phyloP scores from a whole-genome alignment of 768 basidiomycete genomes.

The Multifurca ochricompacta region DNA sequence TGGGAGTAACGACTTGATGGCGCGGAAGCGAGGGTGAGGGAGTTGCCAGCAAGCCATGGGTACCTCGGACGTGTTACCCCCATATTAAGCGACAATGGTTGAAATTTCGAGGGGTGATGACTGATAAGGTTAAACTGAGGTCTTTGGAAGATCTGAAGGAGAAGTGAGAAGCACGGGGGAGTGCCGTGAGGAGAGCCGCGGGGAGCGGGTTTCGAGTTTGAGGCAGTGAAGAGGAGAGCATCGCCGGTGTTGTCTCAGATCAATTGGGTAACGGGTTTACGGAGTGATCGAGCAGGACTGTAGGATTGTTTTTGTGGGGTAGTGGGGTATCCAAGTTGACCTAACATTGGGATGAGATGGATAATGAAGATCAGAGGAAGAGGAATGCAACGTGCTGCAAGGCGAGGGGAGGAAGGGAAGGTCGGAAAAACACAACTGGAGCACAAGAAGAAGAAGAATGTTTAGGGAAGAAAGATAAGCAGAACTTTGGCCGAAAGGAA shows the following conservation, averaged over 20 bases:
- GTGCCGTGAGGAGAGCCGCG: too few relatives aligned
- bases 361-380: too few relatives aligned
- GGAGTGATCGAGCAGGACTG: not conserved
- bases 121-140: slow-evolving; percentile 15
- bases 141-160: not conserved
- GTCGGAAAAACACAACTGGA: not conserved
- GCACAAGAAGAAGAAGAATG: not conserved
- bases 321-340: too few relatives aligned
- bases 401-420: not conserved
- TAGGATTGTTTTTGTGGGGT: too few relatives aligned
- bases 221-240: not conserved
- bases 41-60: slow-evolving; percentile 9
- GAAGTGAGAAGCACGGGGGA: not conserved
- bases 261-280: not conserved
- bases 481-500: not conserved
- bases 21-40: slow-evolving; percentile 1
- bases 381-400: not conserved
- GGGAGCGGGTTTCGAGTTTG: too few relatives aligned
- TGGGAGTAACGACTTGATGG: not conserved
- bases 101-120: slow-evolving; percentile 3
- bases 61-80: not conserved
- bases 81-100: not conserved
- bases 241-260: not conserved
- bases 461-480: not conserved
- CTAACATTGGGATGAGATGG: too few relatives aligned